Evolutionary conservation across 805 yeast species (phyloP).

Genomic region (Alloascoidea hylecoeti): DNA sequence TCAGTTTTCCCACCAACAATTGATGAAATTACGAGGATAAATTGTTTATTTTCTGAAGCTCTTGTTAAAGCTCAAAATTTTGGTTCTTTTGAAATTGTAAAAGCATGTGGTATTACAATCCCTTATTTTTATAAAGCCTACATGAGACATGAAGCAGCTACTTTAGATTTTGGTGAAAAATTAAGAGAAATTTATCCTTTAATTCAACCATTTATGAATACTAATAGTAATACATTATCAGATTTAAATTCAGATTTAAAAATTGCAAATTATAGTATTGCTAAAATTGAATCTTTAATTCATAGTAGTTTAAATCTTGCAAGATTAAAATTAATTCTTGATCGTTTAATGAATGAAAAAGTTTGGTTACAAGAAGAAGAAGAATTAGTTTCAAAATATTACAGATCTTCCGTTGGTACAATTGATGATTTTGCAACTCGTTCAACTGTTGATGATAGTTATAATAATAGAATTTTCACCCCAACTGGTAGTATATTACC

Average conservation of each 20-base stretch:
- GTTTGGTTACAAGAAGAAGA: slow-evolving; percentile 25
- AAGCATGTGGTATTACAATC: slow-evolving; percentile 67
- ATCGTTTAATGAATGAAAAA: slow-evolving; percentile 32
- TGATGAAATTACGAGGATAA: slow-evolving; percentile 84
- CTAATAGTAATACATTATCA: slow-evolving; percentile 14
- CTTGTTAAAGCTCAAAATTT: slow-evolving; percentile 49
- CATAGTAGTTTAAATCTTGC: slow-evolving; percentile 61
- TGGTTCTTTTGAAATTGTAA: slow-evolving; percentile 66
- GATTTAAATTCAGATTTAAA: too few species aligned
- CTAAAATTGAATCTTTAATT: slow-evolving; percentile 45
- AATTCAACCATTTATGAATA: slow-evolving; percentile 16
- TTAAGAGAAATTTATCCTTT: slow-evolving; percentile 26
- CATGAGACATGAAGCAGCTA: slow-evolving; percentile 89
- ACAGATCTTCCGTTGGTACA: slow-evolving; percentile 41
- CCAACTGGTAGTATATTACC: slow-evolving; percentile 84
- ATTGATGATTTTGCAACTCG: slow-evolving; percentile 68
- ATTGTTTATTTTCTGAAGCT: slow-evolving; percentile 71
- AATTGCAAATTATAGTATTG: slow-evolving; percentile 21
- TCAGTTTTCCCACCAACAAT: slow-evolving; percentile 87
- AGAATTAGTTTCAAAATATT: slow-evolving; percentile 23
- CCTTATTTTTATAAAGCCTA: slow-evolving; percentile 91
- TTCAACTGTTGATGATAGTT: slow-evolving; percentile 28
- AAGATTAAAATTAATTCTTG: slow-evolving; percentile 53
- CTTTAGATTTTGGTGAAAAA: slow-evolving; percentile 42
- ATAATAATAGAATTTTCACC: slow-evolving; percentile 60